Evolutionary conservation across 306 rosid species (phyloP).

Genomic region (Glycyrrhiza uralensis): DNA sequence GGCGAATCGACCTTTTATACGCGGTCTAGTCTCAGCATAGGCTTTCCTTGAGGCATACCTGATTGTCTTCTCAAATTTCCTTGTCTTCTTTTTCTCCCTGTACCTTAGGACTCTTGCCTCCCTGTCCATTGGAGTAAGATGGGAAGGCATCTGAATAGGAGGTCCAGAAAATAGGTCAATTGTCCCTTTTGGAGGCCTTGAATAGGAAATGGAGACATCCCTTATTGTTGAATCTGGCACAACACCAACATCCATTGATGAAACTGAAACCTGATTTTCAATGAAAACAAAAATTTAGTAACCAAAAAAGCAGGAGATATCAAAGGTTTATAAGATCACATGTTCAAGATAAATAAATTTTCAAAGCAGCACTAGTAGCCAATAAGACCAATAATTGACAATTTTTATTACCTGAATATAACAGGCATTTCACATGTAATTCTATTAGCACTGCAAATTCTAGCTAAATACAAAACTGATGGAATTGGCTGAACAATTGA

Average conservation of each 20-base stretch:
- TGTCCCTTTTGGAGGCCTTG: slow-evolving; percentile 74
- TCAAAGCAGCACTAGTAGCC: neutral
- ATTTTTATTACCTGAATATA: neutral
- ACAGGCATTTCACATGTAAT: neutral
- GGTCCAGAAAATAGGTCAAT: slow-evolving; percentile 76
- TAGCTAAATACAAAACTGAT: neutral
- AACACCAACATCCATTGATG: slow-evolving; percentile 82
- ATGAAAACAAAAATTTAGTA: neutral
- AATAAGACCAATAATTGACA: neutral
- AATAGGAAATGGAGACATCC: slow-evolving; percentile 56
- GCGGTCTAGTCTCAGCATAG: slow-evolving; percentile 91
- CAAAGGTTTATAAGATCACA: neutral
- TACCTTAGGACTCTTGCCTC: slow-evolving; percentile 90
- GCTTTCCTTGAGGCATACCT: slow-evolving; percentile 97
- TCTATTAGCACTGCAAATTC: neutral
- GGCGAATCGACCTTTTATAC: slow-evolving; percentile 91
- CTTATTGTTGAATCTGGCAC: slow-evolving; percentile 76
- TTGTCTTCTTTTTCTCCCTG: slow-evolving; percentile 82
- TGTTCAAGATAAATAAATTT: neutral
- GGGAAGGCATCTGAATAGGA: slow-evolving; percentile 54
- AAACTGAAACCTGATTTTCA: slow-evolving; percentile 59
- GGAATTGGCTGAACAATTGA: neutral
- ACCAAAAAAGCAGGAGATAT: neutral
- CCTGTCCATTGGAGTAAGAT: slow-evolving; percentile 75
- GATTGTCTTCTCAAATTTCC: slow-evolving; percentile 92